These are phyloP conservation scores for Calonectria honghensis DNA, from an alignment of 2,329 filamentous ascomycete genomes.

Conservation along the genomic window DNA sequence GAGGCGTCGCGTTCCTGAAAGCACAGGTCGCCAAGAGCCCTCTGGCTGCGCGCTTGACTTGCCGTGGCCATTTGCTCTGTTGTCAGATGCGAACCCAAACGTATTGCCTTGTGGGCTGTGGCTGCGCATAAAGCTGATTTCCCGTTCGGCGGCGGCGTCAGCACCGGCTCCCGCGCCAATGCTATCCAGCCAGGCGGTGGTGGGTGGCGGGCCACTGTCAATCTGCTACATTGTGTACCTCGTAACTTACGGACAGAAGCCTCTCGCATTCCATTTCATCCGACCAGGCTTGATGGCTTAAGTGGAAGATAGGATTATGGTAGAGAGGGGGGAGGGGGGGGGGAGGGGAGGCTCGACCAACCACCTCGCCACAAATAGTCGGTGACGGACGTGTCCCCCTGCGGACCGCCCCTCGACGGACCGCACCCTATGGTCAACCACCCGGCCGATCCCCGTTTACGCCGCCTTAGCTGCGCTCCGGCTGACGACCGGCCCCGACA, in stretches of 20 bases:
- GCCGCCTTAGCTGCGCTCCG: constrained; percentile 24
- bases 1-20: constrained; percentile 31
- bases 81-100: constrained; percentile 11
- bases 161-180: constrained; percentile 41
- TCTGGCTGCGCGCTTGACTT: constrained; percentile 28
- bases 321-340: background rate
- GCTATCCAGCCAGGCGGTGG: constrained; percentile 32
- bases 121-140: constrained; percentile 46
- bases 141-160: constrained; percentile 45
- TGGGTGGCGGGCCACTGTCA: constrained; percentile 22
- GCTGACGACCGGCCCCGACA: constrained; percentile 6
- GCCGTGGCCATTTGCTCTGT: constrained; percentile 8
- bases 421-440: constrained; percentile 33
- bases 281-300: constrained; percentile 17
- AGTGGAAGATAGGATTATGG: background rate
- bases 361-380: constrained; percentile 28
- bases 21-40: constrained; percentile 36
- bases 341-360: constrained; percentile 22
- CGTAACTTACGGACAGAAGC: background rate
- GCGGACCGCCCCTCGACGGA: constrained; percentile 43
- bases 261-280: constrained; percentile 10
- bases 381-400: constrained; percentile 31
- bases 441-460: constrained; percentile 38
- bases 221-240: background rate
- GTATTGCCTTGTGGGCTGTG: constrained; percentile 18